Percentiles rank a stretch among this genome's conserved stretches.
Evolutionary conservation across 352 stramenopile species (phyloP).

Genomic region (Globisporangium paroecandrum): DNA sequence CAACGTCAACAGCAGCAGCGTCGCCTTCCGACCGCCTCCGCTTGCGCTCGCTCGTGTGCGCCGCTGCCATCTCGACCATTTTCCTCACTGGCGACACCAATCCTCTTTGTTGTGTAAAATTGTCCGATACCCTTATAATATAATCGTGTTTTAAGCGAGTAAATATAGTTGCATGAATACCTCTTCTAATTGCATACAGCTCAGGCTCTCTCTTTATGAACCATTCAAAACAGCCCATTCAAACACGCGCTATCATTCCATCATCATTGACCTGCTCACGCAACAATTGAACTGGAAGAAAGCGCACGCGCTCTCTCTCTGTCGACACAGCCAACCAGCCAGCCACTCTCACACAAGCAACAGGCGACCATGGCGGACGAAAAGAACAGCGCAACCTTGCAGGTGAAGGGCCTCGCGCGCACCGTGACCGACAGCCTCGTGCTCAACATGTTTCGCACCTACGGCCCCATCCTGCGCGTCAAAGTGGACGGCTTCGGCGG

Average conservation of each 20-base stretch:
- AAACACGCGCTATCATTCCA: background rate
- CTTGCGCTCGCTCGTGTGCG: slow-evolving; percentile 9
- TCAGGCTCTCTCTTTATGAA: slow-evolving; percentile 6
- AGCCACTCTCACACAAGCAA: background rate
- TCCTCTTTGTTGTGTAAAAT: background rate
- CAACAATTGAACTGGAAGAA: background rate
- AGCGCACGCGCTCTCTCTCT: background rate
- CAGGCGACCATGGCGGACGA: slow-evolving; percentile 10
- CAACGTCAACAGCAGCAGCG: background rate
- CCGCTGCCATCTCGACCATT: background rate
- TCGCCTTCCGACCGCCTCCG: slow-evolving; percentile 7
- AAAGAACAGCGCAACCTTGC: slow-evolving; percentile 24
- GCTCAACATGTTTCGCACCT: slow-evolving; percentile 54
- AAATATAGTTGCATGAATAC: background rate
- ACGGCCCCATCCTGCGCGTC: slow-evolving; percentile 55
- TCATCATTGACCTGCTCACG: background rate
- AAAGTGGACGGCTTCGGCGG: slow-evolving; percentile 41
- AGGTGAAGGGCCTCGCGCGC: slow-evolving; percentile 45
- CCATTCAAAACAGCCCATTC: slow-evolving; percentile 12
- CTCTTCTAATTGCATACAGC: background rate
- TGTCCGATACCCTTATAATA: background rate
- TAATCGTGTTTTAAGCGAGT: background rate
- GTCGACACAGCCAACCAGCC: background rate
- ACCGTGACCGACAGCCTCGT: slow-evolving; percentile 38
- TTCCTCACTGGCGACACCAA: background rate